Base-by-base conservation (phyloP, 2,329 filamentous ascomycete species). In the Nannizziopsis barbatae region DNA sequence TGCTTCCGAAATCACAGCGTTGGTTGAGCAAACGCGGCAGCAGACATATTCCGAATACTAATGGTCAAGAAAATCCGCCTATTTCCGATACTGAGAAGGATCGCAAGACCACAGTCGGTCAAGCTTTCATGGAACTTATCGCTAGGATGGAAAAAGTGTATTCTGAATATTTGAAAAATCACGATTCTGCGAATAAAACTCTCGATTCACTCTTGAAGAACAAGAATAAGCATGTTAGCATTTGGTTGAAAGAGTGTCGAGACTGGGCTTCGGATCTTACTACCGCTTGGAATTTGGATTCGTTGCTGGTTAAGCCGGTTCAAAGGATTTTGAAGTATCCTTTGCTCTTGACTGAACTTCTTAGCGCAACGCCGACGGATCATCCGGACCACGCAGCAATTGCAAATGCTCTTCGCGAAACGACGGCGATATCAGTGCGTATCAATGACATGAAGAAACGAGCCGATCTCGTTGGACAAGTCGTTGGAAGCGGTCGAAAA, bases 371-470 rank as follows among this genome's bases (percentile, higher is more conserved):
- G 0, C 83, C 86, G 0, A 67, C 75, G 8, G 82, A 88, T 53
- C 92, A 98, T 61, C 89, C 90, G 0, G 92, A 98, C 64, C 78
- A 83, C 52, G 71, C 74, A 20, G 71, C 77, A 7, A 75, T 98
- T 31, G 79, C 84, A 55, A 76, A 75, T 33, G 83, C 89, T 8
- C 79, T 86, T 17, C 77, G 84, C 46, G 84, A 90, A 52, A 71
- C 80, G 27, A 76, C 74, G 6, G 73, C 71, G 47, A 75, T 81
- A 54, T 76, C 76, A 27, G 70, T 75, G 35, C 74, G 79, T 39
- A 96, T 96, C 65, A 95, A 98, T 68, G 88, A 93, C 62, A 82
- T 88, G 47, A 96, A 95, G 71, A 93, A 90, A 69, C 89, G 93
- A 46, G 88, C 90, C 51, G 87, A 95, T 65, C 78, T 94, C 41